A percentile compares a stretch with the other conserved stretches of the same genome.
Evolutionary conservation across 176 grass and related monocot genomes (phyloP).

Genomic region (Carex myosuroides): DNA sequence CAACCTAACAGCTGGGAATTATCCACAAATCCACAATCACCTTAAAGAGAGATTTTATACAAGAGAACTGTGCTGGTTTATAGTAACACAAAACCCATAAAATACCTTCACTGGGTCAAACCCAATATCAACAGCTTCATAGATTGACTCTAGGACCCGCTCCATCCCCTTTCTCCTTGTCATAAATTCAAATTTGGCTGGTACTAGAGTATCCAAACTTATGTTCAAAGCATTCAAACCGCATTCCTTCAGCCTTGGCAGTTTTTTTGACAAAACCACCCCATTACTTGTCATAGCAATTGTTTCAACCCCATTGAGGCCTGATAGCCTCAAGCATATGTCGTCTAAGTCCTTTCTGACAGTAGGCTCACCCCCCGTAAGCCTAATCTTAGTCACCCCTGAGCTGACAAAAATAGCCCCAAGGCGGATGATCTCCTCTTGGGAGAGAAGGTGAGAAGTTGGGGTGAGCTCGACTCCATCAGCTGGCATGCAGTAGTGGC

Average conservation of each 20-base stretch:
- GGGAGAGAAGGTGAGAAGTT: conserved; percentile 55
- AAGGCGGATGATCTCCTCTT: conserved; percentile 59
- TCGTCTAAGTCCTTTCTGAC: conserved; percentile 88
- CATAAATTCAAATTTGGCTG: conserved; percentile 97
- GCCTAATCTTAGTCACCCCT: conserved; percentile 86
- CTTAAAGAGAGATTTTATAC: not conserved
- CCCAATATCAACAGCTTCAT: conserved; percentile 71
- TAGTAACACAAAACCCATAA: not conserved
- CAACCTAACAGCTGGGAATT: not conserved
- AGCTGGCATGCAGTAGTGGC: conserved; percentile 88
- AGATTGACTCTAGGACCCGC: conserved; percentile 71
- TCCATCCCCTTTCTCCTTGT: conserved; percentile 82
- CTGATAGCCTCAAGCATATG: conserved; percentile 71
- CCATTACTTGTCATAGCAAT: conserved; percentile 93
- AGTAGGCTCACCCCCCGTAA: conserved; percentile 85
- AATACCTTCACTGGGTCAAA: conserved; percentile 73
- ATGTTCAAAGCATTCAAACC: conserved; percentile 87
- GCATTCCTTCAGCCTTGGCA: conserved; percentile 78
- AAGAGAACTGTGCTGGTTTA: not conserved
- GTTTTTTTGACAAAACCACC: conserved; percentile 69
- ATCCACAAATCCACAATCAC: not conserved
- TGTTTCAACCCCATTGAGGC: conserved; percentile 72
- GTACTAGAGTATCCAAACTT: conserved; percentile 86
- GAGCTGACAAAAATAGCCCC: conserved; percentile 58
- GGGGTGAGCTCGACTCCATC: conserved; percentile 76